Evolutionary conservation across 768 basidiomycete genomes (phyloP), one percentile per base, ranked within the genome.

Genomic region (Podaxis carcinomalis): DNA sequence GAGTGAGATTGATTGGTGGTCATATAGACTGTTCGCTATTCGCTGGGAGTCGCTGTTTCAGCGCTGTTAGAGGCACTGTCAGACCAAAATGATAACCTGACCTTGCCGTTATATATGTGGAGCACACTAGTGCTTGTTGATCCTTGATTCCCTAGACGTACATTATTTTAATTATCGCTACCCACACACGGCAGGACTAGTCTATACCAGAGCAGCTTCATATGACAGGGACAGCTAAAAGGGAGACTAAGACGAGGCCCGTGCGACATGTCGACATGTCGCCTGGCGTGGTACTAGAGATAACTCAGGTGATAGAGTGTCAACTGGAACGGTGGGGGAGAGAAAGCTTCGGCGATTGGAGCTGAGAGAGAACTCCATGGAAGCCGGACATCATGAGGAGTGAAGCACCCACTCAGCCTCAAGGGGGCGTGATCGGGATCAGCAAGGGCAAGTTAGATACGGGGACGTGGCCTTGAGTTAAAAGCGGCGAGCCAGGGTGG

Each of bases 51-150:
- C 28, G 72, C 74, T n/a, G 69, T 90, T 44, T 80, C 90, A 3
- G 86, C 87, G 2, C 71, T 92, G 46, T 80, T 98, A 65, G 97
- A 99, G 75, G 97, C 94, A 14, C 74, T 95, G 59, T 93, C 93
- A 19, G 89, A 89, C 69, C 97, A 99, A 75, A 98, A 98, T 74
- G 97, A 99, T 75, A 99, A 99, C 74, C 79, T 99, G 65, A 93
- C 92, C 44, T 78, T 99, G 63, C 96, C 97, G n/a, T 75, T 98
- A 73, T 98, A 90, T 72, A 87, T 95, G 78, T 99, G 95, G 94
- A 90, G 91, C 69, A 79, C 93, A 75, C 77, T 94, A 36, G 87
- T 88, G 35, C 74, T 94, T 53, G 77, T 81, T 36, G 72, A 71
- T 77, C 42, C 57, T 16, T 59, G 39, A 56, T 44, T 16, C 23